A percentile compares a stretch with the other conserved stretches of the same genome.
Evolutionary conservation across 495 filamentous ascomycete genomes (phyloP).

Genomic region (Aspergillus wentii): DNA sequence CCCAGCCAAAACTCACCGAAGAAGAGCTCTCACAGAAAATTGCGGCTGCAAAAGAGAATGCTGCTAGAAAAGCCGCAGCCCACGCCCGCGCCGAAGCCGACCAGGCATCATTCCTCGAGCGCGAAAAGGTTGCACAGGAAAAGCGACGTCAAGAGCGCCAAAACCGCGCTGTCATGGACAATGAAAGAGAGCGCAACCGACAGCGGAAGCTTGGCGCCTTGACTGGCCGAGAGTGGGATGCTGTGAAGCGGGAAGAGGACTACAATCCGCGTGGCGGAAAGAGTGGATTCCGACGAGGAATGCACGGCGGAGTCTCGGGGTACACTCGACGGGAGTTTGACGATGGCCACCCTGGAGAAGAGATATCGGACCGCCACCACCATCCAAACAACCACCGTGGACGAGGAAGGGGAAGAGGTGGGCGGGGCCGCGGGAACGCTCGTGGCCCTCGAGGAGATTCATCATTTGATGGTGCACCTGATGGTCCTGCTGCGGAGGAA

Average conservation of each 20-base stretch:
- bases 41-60: constrained; percentile 54
- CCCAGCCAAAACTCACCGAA: constrained; percentile 65
- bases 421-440: constrained; percentile 28
- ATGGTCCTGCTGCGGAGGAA: constrained; percentile 13
- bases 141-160: constrained; percentile 52
- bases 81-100: constrained; percentile 66
- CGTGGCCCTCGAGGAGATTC: constrained; percentile 25
- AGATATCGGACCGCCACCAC: neutral
- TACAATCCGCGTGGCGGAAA: constrained; percentile 43
- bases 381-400: constrained; percentile 8
- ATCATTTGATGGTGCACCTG: constrained; percentile 7
- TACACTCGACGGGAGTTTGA: constrained; percentile 28
- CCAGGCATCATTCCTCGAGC: constrained; percentile 59
- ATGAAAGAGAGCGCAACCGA: constrained; percentile 67
- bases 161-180: constrained; percentile 57
- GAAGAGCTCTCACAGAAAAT: constrained; percentile 58
- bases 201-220: constrained; percentile 63
- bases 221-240: constrained; percentile 71
- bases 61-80: constrained; percentile 51
- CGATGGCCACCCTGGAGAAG: constrained; percentile 19
- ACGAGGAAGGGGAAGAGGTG: constrained; percentile 26
- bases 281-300: constrained; percentile 48
- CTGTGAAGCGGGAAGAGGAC: constrained; percentile 64
- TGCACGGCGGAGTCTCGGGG: constrained; percentile 54
- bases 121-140: constrained; percentile 53